These are phyloP conservation scores for Ophiosphaerella herpotricha DNA, from an alignment of 2,329 filamentous ascomycete genomes.

Conservation along the genomic window DNA sequence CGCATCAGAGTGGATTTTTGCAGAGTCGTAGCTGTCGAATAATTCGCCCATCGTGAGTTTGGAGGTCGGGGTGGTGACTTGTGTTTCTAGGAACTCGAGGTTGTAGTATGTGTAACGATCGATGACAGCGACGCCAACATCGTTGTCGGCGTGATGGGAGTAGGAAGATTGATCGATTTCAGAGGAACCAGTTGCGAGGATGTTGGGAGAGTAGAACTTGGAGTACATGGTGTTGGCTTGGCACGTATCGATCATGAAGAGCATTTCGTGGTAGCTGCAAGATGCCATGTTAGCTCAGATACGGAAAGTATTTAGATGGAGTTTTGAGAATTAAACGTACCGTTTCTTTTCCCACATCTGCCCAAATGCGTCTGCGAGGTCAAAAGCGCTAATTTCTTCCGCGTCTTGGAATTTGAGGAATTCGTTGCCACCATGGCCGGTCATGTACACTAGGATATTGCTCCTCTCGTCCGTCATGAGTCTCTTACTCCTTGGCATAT, in stretches of 20 bases:
- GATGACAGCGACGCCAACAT: conserved; percentile 96
- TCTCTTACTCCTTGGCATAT: conserved; percentile 93
- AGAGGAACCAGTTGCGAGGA: conserved; percentile 95
- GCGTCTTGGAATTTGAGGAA: conserved; percentile 98
- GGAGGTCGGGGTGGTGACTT: conserved; percentile 82
- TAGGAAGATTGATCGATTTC: conserved; percentile 96
- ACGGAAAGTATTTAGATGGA: neutral
- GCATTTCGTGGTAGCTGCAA: conserved; percentile 84
- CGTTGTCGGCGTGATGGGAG: conserved; percentile 96
- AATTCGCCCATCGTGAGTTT: conserved; percentile 91
- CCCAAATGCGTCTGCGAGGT: conserved; percentile 94
- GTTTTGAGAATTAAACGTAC: conserved; percentile 42
- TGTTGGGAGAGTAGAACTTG: conserved; percentile 97
- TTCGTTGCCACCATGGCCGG: conserved; percentile 94
- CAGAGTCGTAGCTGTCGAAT: conserved; percentile 94
- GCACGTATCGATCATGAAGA: conserved; percentile 99
- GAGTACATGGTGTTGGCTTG: conserved; percentile 99
- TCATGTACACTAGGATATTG: conserved; percentile 99
- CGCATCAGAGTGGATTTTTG: conserved; percentile 91
- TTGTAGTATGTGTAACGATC: conserved; percentile 99
- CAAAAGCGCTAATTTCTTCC: conserved; percentile 95
- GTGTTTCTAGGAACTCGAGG: conserved; percentile 90
- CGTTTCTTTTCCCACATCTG: conserved; percentile 99
- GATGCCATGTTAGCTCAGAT: conserved; percentile 1
- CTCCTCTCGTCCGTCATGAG: conserved; percentile 92